These are phyloP conservation scores for Hymenoscyphus occultus DNA, from an alignment of 2,329 filamentous ascomycete species.

Conservation along the genomic window DNA sequence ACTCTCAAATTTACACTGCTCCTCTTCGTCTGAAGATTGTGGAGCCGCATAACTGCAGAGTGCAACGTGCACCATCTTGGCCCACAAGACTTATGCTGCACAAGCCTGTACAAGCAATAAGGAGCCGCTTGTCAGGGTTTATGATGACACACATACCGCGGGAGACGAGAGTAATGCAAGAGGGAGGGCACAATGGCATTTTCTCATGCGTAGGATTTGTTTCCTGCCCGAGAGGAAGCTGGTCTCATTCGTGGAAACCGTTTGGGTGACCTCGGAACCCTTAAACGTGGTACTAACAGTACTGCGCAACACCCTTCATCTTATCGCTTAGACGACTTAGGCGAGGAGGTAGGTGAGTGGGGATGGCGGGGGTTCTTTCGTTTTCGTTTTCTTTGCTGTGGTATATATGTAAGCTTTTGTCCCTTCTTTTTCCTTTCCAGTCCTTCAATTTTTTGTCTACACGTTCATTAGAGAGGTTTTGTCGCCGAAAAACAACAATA, in stretches of 20 bases:
- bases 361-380: not conserved
- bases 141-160: not conserved
- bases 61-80: conserved; percentile 1
- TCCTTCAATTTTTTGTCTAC: not conserved
- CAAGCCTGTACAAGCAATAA: conserved; percentile 2
- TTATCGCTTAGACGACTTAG: conserved; percentile 5
- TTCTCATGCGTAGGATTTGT: conserved; percentile 5
- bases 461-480: not conserved
- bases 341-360: not conserved
- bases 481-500: too few species aligned
- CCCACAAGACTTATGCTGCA: not conserved
- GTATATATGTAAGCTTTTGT: conserved; percentile 12
- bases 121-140: conserved; percentile 1
- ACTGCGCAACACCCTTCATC: conserved; percentile 8
- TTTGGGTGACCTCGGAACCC: not conserved
- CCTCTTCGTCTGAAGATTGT: not conserved
- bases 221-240: not conserved
- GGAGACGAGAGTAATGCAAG: not conserved
- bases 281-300: not conserved
- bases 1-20: not conserved
- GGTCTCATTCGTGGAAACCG: conserved; percentile 12
- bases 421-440: conserved; percentile 4
- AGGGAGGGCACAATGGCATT: conserved; percentile 5
- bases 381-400: too few species aligned
- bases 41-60: not conserved